Base-by-base conservation (phyloP, 805 yeast species). In the Candida incommunis region DNA sequence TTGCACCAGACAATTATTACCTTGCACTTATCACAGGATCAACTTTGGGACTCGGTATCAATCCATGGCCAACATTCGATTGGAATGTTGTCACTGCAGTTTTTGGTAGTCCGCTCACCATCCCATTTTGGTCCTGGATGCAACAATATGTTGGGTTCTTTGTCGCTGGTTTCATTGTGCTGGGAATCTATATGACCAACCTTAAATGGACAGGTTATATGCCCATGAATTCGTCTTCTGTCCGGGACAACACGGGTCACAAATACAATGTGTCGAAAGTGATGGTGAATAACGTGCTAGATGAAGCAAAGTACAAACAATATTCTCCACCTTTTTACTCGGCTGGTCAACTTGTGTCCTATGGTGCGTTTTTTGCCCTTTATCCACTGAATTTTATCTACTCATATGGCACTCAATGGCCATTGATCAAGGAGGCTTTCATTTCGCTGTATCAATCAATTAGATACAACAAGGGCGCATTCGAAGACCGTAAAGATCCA, bases 311-410 rank as follows among this genome's bases (percentile, higher is more conserved):
- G 51, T 78, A 77, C 55, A 63, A 65, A 45, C 48, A 58, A 15
- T 72, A 76, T 49, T 80, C 83, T 1, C 80, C 82, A 5, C 84
- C 84, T 11, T 79, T 69, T 57, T 77, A 76, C 54, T 57, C 75
- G 20, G 82, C 83, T 16, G 82, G 78, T 1, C 74, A 74, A 55
- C 60, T 78, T 48, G 74, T 78, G 4, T 53, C 67, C 22, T 77
- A 76, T 55, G 80, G 82, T 24, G 71, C 78, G 1, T 69, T 65
- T 52, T 75, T 75, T 55, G 70, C 71, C 29, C 57, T 72, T 37
- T 75, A 75, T 50, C 80, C 82, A 3, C 69, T 76, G 53, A 68
- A 75, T 34, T 67, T 76, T 23, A 50, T 70, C 1, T 76, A 74
- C 52, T 69, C 75, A 21, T 22, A 70, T n/a, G 37, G 37, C n/a